Conservation (phyloP, 495 filamentous ascomycete species). For the Penicillium coffeae region DNA sequence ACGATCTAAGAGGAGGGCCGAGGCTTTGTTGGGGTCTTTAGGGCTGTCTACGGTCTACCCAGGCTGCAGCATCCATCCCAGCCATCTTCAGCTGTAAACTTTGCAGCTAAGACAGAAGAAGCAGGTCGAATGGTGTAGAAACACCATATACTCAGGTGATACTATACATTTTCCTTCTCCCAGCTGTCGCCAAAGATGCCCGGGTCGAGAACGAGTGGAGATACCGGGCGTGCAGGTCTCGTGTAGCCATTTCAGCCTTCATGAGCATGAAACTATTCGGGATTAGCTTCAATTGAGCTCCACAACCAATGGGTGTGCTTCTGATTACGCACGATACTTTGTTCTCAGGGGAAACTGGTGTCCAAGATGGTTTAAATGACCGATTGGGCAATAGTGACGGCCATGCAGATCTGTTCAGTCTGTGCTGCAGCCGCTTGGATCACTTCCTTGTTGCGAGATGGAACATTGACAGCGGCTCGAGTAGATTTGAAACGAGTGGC, state of each 20-base stretch:
- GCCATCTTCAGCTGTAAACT: no score
- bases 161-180: no score
- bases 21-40: not conserved
- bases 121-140: no score
- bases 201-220: not conserved
- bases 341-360: not conserved
- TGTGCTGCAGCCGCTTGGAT: slow-evolving; percentile 4
- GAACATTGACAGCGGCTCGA: slow-evolving; percentile 3
- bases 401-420: slow-evolving; percentile 4
- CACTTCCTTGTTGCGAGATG: slow-evolving; percentile 4
- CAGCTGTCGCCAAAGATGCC: not conserved
- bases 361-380: not conserved
- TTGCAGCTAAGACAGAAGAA: no score
- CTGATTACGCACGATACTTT: not conserved
- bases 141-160: no score
- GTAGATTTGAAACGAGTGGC: slow-evolving; percentile 9
- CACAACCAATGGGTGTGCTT: not conserved
- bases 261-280: not conserved
- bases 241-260: not conserved
- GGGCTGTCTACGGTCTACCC: not conserved
- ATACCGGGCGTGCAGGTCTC: not conserved
- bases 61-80: no score
- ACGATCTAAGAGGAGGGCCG: not conserved
- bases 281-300: not conserved
- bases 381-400: slow-evolving; percentile 7